phyloP scores from a whole-genome alignment of 2,329 filamentous ascomycete genomes.

The Botryotinia narcissicola region DNA sequence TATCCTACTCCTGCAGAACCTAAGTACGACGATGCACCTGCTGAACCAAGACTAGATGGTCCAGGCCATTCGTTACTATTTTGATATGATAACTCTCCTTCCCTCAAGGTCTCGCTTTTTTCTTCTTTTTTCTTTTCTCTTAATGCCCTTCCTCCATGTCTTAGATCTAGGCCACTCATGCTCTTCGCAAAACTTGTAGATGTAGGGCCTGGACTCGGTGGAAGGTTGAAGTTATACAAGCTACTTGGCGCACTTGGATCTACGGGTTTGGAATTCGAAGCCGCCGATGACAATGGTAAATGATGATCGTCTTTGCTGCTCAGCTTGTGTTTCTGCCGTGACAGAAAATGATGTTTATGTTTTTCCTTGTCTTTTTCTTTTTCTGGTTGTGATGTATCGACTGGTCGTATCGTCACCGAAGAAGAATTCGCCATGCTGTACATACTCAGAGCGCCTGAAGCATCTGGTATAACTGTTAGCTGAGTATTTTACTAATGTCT shows the following conservation, averaged over 20 bases:
- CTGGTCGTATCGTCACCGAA: constrained; percentile 70
- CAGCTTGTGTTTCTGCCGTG: constrained; percentile 74
- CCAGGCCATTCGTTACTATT: constrained; percentile 48
- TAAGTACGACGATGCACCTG: constrained; percentile 42
- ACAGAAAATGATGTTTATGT: constrained; percentile 77
- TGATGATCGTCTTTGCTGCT: constrained; percentile 70
- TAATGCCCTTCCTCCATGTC: constrained; percentile 72
- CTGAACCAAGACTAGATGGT: constrained; percentile 50
- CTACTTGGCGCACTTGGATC: constrained; percentile 74
- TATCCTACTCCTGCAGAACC: constrained; percentile 29
- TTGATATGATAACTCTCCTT: constrained; percentile 38
- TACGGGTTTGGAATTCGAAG: constrained; percentile 72
- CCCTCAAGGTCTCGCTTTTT: constrained; percentile 43
- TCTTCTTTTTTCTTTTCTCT: constrained; percentile 81
- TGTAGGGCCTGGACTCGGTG: constrained; percentile 66
- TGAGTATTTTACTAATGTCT: constrained; percentile 50
- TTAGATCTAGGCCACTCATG: constrained; percentile 74
- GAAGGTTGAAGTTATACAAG: constrained; percentile 75
- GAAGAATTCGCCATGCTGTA: constrained; percentile 77
- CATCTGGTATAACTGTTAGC: constrained; percentile 5
- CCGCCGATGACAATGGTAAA: constrained; percentile 70
- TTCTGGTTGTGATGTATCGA: constrained; percentile 48
- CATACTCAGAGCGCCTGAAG: constrained; percentile 56
- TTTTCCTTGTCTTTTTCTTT: constrained; percentile 63
- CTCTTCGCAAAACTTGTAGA: constrained; percentile 72